These are phyloP conservation scores for Botrytis aclada DNA, from an alignment of 2,329 filamentous ascomycete genomes.

Conservation along the genomic window DNA sequence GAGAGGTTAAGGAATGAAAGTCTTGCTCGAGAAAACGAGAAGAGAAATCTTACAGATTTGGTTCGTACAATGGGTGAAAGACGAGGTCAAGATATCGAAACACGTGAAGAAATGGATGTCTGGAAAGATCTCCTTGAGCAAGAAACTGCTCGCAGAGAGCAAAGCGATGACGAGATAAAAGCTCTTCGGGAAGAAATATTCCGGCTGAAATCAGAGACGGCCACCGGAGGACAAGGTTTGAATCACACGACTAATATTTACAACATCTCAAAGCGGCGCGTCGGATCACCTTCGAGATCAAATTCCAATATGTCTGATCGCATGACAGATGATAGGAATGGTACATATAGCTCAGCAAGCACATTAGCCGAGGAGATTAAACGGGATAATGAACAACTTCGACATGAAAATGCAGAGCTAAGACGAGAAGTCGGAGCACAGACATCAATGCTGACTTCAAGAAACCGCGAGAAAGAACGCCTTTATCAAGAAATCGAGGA, in stretches of 20 bases:
- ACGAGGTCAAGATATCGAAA: conserved; percentile 45
- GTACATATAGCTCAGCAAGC: conserved; percentile 55
- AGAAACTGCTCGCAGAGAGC: conserved; percentile 83
- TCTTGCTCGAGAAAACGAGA: conserved; percentile 77
- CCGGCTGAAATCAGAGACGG: conserved; percentile 61
- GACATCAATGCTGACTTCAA: conserved; percentile 94
- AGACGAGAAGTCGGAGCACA: conserved; percentile 91
- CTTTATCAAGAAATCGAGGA: conserved; percentile 97
- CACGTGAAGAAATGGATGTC: conserved; percentile 70
- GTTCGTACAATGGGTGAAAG: conserved; percentile 62
- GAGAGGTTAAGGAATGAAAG: conserved; percentile 78
- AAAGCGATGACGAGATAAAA: conserved; percentile 85
- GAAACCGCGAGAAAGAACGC: conserved; percentile 91
- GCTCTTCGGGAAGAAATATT: conserved; percentile 81
- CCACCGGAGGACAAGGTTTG: conserved; percentile 39
- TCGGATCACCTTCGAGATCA: conserved; percentile 45
- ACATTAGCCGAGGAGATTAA: conserved; percentile 75
- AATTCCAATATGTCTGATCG: conserved; percentile 46
- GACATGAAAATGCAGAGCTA: conserved; percentile 89
- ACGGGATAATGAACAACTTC: conserved; percentile 68
- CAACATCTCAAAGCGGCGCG: conserved; percentile 54
- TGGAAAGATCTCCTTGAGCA: conserved; percentile 94
- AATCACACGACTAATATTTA: conserved; percentile 65
- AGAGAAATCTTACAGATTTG: conserved; percentile 79
- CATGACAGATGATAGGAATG: conserved; percentile 48